Evolutionary conservation across 2,329 filamentous ascomycete genomes (phyloP).

Genomic region (Fusarium fracticaudum): DNA sequence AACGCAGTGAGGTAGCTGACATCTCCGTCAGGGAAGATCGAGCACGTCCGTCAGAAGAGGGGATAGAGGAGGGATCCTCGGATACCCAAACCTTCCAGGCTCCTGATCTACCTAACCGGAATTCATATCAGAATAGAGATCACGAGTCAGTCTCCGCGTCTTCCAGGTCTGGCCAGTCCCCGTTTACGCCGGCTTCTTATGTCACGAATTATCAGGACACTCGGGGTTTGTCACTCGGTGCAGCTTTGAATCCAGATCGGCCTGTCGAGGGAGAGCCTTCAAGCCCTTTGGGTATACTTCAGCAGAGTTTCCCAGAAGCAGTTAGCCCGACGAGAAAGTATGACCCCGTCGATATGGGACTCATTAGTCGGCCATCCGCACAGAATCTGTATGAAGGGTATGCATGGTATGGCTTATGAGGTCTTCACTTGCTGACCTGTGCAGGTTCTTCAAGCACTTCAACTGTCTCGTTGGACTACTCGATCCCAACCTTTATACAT

Average conservation of each 20-base stretch:
- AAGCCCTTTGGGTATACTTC: no score
- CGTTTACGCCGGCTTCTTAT: not conserved
- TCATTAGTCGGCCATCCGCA: not conserved
- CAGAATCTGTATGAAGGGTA: not conserved
- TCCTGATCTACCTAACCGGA: rapidly evolving
- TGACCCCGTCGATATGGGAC: not conserved
- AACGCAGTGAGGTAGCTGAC: not conserved
- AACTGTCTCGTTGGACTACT: not conserved
- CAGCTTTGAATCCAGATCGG: not conserved
- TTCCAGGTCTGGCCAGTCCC: not conserved
- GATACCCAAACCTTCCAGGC: not conserved
- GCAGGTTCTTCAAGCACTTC: not conserved
- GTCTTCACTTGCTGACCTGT: not conserved
- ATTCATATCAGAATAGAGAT: not conserved
- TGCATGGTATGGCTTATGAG: no score
- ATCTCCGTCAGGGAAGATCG: rapidly evolving
- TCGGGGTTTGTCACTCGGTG: rapidly evolving
- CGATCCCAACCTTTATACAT: not conserved
- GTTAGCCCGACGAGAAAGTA: rapidly evolving
- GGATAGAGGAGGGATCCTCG: rapidly evolving
- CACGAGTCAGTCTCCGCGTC: not conserved
- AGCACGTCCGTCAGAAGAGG: rapidly evolving
- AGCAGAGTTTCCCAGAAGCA: not conserved
- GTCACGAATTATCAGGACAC: not conserved
- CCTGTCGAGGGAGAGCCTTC: no score